Conservation (phyloP, 805 yeast genomes). For the Cyberlindnera misumaiensis region DNA sequence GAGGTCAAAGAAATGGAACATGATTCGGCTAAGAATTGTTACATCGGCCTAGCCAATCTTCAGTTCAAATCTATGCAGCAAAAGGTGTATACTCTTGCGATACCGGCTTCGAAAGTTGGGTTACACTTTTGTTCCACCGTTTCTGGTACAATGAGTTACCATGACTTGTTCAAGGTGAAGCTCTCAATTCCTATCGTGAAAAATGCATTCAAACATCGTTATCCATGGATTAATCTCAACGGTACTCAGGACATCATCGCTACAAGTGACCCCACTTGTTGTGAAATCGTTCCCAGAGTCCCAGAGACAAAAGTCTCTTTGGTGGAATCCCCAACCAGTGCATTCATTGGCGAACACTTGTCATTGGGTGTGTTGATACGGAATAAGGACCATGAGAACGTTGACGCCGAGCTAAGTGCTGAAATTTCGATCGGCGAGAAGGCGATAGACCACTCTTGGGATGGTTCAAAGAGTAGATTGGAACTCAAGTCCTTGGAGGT, state of each 20-base stretch:
- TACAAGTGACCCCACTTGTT: conserved; percentile 13
- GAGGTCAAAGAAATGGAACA: not conserved
- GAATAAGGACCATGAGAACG: conserved; percentile 27
- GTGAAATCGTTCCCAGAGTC: conserved; percentile 31
- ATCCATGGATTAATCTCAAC: conserved; percentile 11
- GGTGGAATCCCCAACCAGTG: conserved; percentile 18
- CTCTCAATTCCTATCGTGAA: conserved; percentile 13
- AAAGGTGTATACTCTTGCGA: conserved; percentile 12
- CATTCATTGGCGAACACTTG: conserved; percentile 27
- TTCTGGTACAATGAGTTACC: conserved; percentile 8
- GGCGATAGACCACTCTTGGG: conserved; percentile 2
- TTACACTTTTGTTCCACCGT: conserved; percentile 10
- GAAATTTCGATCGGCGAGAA: conserved; percentile 6
- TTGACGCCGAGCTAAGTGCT: conserved; percentile 24
- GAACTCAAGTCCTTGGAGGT: conserved; percentile 7
- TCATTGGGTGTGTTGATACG: conserved; percentile 19
- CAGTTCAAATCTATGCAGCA: conserved; percentile 9
- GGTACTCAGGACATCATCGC: conserved; percentile 10
- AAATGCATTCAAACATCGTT: conserved; percentile 9
- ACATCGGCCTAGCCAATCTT: conserved; percentile 10
- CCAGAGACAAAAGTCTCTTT: conserved; percentile 28
- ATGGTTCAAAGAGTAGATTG: not conserved
- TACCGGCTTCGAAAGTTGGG: conserved; percentile 18
- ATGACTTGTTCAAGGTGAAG: conserved; percentile 15
- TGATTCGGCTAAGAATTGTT: conserved; percentile 6